A percentile compares a stretch with the other conserved stretches of the same genome.
Evolutionary conservation across 2,329 filamentous ascomycete species (phyloP).

Genomic region (Trichoderma arundinaceum): DNA sequence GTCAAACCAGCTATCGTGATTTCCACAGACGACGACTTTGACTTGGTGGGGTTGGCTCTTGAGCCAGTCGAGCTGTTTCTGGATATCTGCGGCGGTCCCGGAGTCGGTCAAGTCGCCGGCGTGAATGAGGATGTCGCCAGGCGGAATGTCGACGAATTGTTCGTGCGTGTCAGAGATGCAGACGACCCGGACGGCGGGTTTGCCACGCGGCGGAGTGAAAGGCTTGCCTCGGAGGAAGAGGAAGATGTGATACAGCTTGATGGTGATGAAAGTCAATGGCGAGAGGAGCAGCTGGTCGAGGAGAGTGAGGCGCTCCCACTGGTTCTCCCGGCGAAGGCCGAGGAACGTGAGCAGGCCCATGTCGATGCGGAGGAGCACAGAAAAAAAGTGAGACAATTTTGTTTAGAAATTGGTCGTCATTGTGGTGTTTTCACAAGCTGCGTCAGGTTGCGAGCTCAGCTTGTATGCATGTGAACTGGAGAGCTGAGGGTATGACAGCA

Average conservation of each 20-base stretch:
- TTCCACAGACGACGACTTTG: slow-evolving; percentile 84
- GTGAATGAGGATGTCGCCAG: slow-evolving; percentile 86
- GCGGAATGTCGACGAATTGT: slow-evolving; percentile 64
- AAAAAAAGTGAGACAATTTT: not conserved
- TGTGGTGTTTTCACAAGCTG: not conserved
- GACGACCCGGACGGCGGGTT: slow-evolving; percentile 72
- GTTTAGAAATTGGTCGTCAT: not conserved
- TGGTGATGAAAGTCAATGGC: slow-evolving; percentile 68
- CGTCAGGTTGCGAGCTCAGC: not conserved
- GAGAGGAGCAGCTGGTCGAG: slow-evolving; percentile 70
- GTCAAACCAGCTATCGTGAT: slow-evolving; percentile 90
- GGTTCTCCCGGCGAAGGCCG: slow-evolving; percentile 54
- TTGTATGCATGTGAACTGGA: not conserved
- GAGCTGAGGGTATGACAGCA: slow-evolving; percentile 1
- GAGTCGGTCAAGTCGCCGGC: slow-evolving; percentile 82
- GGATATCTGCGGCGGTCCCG: slow-evolving; percentile 75
- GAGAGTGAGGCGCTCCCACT: slow-evolving; percentile 58
- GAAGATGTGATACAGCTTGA: slow-evolving; percentile 67
- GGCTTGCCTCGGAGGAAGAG: slow-evolving; percentile 71
- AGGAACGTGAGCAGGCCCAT: slow-evolving; percentile 55
- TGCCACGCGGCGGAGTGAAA: slow-evolving; percentile 60
- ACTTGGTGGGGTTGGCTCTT: slow-evolving; percentile 72
- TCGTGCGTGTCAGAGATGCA: slow-evolving; percentile 92
- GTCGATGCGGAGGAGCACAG: slow-evolving; percentile 2
- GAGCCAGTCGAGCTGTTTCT: slow-evolving; percentile 86